A percentile compares a stretch with the other conserved stretches of the same genome.
These are phyloP conservation scores for Alternaria arborescens DNA, from an alignment of 2,329 filamentous ascomycete species.

Conservation along the genomic window DNA sequence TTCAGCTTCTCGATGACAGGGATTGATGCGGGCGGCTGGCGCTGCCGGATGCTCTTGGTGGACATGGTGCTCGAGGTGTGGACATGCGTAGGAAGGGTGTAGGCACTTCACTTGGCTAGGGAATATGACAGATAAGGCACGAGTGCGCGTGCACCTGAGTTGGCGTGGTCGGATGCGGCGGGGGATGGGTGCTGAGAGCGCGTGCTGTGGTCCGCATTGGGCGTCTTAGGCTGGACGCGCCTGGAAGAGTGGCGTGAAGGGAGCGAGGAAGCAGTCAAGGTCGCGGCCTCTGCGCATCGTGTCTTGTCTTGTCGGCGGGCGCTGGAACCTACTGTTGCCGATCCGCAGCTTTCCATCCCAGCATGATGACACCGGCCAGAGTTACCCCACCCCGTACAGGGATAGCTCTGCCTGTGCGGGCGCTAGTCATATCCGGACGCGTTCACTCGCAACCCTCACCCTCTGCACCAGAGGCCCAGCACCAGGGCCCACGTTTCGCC, in stretches of 20 bases:
- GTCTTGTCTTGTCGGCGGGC: not conserved
- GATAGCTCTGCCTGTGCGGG: conserved; percentile 9
- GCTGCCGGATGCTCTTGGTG: conserved; percentile 42
- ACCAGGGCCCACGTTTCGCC: too few species aligned
- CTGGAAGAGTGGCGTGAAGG: not conserved
- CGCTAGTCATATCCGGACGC: conserved; percentile 16
- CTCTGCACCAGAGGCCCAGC: not conserved
- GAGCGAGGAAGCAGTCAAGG: conserved; percentile 7
- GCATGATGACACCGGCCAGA: conserved; percentile 20
- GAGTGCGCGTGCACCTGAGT: conserved; percentile 18
- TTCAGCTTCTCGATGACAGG: conserved; percentile 26
- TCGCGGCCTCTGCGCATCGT: conserved; percentile 17
- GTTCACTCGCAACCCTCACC: conserved; percentile 19
- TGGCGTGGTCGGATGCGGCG: conserved; percentile 11
- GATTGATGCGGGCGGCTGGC: conserved; percentile 41
- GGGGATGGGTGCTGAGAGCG: conserved; percentile 5
- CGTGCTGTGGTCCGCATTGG: conserved; percentile 14
- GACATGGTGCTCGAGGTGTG: conserved; percentile 34
- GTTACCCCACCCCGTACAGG: conserved; percentile 17
- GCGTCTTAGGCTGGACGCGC: conserved; percentile 1
- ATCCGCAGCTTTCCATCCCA: conserved; percentile 25
- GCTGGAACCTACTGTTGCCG: conserved; percentile 23
- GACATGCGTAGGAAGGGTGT: conserved; percentile 6
- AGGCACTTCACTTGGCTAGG: conserved; percentile 9
- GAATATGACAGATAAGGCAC: conserved; percentile 10